These are phyloP conservation scores for Pythium grandisporangium DNA, from an alignment of 352 stramenopile species.

Conservation along the genomic window DNA sequence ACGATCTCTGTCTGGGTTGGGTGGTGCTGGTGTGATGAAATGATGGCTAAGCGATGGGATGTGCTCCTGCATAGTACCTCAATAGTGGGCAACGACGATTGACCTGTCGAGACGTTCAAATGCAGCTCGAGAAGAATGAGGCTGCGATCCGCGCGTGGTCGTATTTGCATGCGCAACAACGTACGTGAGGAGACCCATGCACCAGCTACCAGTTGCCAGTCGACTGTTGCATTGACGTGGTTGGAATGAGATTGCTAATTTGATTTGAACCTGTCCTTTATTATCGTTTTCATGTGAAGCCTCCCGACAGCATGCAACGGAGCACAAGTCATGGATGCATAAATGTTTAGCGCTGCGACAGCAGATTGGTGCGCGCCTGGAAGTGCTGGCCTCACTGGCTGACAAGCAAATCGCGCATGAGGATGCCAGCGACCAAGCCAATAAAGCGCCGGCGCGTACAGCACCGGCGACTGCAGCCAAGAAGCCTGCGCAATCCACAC, in stretches of 20 bases:
- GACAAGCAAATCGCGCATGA: slow-evolving; percentile 74
- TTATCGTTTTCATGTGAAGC: no score
- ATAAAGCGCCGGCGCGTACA: slow-evolving; percentile 5
- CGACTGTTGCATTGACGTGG: background rate
- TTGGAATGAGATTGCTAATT: no score
- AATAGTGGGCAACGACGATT: slow-evolving; percentile 32
- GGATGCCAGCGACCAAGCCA: slow-evolving; percentile 18
- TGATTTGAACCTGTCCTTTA: no score
- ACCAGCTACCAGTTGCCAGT: no score
- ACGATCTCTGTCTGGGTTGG: no score
- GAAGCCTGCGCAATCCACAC: background rate
- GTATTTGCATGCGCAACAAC: slow-evolving; percentile 59
- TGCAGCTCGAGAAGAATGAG: slow-evolving; percentile 85
- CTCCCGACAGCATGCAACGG: slow-evolving; percentile 27
- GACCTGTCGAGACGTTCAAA: slow-evolving; percentile 57
- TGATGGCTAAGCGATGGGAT: slow-evolving; percentile 3
- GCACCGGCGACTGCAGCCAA: slow-evolving; percentile 1
- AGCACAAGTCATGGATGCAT: slow-evolving; percentile 71
- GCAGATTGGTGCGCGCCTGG: slow-evolving; percentile 62
- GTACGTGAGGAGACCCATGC: no score
- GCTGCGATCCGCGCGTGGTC: slow-evolving; percentile 65
- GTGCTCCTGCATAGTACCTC: background rate
- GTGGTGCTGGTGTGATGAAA: slow-evolving; percentile 4
- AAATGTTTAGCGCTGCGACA: slow-evolving; percentile 55
- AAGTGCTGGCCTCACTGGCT: slow-evolving; percentile 65